These are phyloP conservation scores for Vaccinium corymbosum DNA, from an alignment of 148 eudicot species.

Conservation along the genomic window DNA sequence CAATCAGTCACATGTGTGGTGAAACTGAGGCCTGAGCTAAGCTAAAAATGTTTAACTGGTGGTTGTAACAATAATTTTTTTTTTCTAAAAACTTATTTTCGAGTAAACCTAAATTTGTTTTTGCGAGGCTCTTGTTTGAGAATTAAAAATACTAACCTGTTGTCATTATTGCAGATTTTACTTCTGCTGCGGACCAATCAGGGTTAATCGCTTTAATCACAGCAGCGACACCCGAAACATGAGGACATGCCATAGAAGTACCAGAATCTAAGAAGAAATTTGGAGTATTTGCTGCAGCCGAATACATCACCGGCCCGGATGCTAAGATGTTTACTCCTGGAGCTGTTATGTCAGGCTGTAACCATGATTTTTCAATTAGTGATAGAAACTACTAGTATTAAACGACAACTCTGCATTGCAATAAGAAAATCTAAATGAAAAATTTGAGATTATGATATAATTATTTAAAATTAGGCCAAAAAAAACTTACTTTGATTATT, in stretches of 20 bases:
- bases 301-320: no score
- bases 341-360: slow-evolving; percentile 9
- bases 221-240: slow-evolving; percentile 4
- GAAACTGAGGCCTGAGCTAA: no score
- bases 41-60: no score
- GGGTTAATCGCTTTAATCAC: not conserved
- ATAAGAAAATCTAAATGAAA: not conserved
- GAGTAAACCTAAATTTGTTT: no score
- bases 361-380: not conserved
- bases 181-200: not conserved
- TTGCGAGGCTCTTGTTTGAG: no score
- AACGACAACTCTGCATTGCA: not conserved
- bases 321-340: slow-evolving; percentile 9
- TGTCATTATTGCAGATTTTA: slow-evolving; percentile 7
- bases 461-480: not conserved
- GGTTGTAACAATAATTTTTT: no score
- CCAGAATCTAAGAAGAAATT: not conserved
- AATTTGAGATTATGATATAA: not conserved
- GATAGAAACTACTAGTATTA: not conserved
- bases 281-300: not conserved
- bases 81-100: no score
- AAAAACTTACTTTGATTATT: not conserved
- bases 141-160: not conserved
- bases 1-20: no score
- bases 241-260: slow-evolving; percentile 6